Base-by-base conservation (phyloP, 768 basidiomycete species). In the Antrodiella citrinella region DNA sequence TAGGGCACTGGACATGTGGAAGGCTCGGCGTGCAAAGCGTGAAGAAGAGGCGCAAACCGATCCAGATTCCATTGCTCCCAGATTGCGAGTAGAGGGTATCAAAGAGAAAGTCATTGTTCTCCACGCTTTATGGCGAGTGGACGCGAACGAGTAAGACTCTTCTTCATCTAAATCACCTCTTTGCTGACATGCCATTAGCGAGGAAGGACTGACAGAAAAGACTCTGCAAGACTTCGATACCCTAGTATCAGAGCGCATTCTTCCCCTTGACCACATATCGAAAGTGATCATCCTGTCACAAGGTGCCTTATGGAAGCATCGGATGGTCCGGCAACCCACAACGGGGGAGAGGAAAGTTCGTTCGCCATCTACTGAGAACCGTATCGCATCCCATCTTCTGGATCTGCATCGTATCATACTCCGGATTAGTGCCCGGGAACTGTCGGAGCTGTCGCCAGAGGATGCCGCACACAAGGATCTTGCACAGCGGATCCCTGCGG, bases 241-340 rank as follows among this genome's bases (percentile, higher is more conserved):
- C 2, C 75, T 89, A 20, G 73, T 91, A 7, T 74, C 78, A 18
- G 77, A 84, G 38, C 84, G 91, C 9, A 69, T 78, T 48, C 73
- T 96, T 39, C 78, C 86, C 2, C 76, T 78, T 26, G 91, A 94
- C 45, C 74, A 80, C 53, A 88, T 96, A 54, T 76, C 80, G 50
- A 85, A 85, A 60, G 72, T 82, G 10, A 69, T 91, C 45, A 76
- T 87, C 24, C 75, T 91, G 35, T 74, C 83, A 0, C 79, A 95
- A 54, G 85, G 88, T 25, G 86, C 88, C 0, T 72, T 93, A 11
- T 95, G 90, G 86, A 86, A 84, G 54, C 80, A 89, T 52, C 77
- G 86, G 22, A 84, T 90, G 78, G 71, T 82, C 55, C 84, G 82
- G 43, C 74, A 38, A 35, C 57, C 53, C 26, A 38, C 42, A 11